Conservation (phyloP, 1,139 yeast genomes). For the Williopsis jadinii region DNA sequence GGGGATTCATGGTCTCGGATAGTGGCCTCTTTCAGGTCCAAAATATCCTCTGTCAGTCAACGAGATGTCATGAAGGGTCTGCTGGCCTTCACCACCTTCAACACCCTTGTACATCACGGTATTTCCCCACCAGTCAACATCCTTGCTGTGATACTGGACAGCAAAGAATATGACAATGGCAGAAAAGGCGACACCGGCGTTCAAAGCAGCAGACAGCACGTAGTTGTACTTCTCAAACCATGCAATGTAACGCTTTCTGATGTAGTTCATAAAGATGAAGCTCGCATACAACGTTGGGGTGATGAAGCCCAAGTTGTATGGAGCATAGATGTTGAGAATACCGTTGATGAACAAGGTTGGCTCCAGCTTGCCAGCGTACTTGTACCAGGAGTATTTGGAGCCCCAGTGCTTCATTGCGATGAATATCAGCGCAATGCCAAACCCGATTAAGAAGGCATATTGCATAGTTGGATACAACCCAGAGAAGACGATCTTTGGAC, state of each 20-base stretch:
- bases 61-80: constrained; percentile 18
- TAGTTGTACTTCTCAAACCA: constrained; percentile 69
- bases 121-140: constrained; percentile 57
- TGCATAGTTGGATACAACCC: constrained; percentile 42
- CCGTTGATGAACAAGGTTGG: constrained; percentile 45
- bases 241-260: constrained; percentile 39
- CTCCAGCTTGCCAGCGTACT: constrained; percentile 29
- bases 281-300: constrained; percentile 45
- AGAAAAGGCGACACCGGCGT: constrained; percentile 55
- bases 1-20: constrained; percentile 20
- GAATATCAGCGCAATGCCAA: constrained; percentile 37
- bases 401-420: constrained; percentile 33
- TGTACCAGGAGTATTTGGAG: constrained; percentile 26
- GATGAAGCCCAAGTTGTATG: constrained; percentile 48
- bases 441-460: constrained; percentile 50
- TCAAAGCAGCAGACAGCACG: constrained; percentile 47
- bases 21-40: constrained; percentile 36
- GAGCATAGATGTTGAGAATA: constrained; percentile 33
- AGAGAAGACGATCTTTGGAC: constrained; percentile 52
- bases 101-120: constrained; percentile 34
- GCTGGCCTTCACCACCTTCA: constrained; percentile 35
- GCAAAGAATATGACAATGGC: constrained; percentile 50
- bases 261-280: constrained; percentile 43
- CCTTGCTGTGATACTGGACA: constrained; percentile 37
- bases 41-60: constrained; percentile 38